Conservation (phyloP, 2,329 filamentous ascomycete species). For the Pseudocercospora cruenta region DNA sequence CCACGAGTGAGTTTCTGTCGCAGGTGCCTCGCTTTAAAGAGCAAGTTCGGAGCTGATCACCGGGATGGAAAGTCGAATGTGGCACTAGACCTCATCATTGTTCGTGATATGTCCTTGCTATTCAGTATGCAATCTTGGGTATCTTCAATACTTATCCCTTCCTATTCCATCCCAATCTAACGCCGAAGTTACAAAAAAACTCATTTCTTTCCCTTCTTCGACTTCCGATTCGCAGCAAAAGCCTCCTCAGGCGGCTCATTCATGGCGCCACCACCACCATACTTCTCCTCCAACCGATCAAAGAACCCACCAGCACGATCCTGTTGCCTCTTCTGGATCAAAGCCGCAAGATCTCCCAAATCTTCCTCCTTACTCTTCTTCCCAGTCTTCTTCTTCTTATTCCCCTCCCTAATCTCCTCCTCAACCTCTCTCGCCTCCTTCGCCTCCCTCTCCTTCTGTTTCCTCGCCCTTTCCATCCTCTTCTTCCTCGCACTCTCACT, state of each 20-base stretch:
- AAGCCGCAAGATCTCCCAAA: slow-evolving; percentile 63
- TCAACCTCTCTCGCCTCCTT: slow-evolving; percentile 70
- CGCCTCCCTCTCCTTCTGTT: slow-evolving; percentile 69
- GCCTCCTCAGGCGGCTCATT: slow-evolving; percentile 67
- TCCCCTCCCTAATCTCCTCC: slow-evolving; percentile 70
- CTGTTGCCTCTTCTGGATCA: slow-evolving; percentile 74
- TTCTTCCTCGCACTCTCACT: slow-evolving; percentile 48
- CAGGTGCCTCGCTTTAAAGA: background rate
- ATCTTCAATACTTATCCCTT: background rate
- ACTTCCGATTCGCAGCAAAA: slow-evolving; percentile 53
- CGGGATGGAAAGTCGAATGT: background rate
- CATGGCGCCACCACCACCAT: slow-evolving; percentile 58
- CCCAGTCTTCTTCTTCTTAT: slow-evolving; percentile 43
- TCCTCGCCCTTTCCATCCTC: slow-evolving; percentile 61
- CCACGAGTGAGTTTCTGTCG: background rate
- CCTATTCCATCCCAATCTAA: background rate
- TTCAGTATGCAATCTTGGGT: background rate
- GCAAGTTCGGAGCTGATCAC: background rate
- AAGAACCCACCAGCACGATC: slow-evolving; percentile 63
- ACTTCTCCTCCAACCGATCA: slow-evolving; percentile 77
- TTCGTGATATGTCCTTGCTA: background rate
- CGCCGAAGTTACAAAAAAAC: background rate
- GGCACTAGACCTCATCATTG: background rate
- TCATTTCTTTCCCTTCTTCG: slow-evolving; percentile 30
- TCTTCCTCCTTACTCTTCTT: slow-evolving; percentile 45